Evolutionary conservation across 1,139 yeast species (phyloP).

Genomic region (Saccharomyces pastorianus): DNA sequence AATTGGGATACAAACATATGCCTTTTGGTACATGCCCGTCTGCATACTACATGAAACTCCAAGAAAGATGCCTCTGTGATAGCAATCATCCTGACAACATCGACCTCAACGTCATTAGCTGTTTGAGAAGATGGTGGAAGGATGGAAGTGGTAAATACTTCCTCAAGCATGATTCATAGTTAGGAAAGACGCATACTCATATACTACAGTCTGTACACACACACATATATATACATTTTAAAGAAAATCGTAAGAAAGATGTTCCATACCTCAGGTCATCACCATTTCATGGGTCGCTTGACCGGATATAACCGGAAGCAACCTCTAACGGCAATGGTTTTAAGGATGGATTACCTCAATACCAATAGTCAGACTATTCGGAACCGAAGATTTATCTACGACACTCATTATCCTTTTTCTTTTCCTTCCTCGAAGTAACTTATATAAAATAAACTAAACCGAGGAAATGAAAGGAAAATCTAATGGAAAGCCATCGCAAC

Average conservation of each 20-base stretch:
- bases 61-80: conserved; percentile 66
- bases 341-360: conserved; percentile 43
- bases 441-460: not conserved
- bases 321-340: conserved; percentile 95
- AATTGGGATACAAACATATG: conserved; percentile 75
- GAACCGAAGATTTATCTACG: conserved; percentile 7
- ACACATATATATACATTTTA: not conserved
- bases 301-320: conserved; percentile 38
- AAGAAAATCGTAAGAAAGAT: conserved; percentile 24
- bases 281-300: conserved; percentile 76
- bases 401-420: not conserved
- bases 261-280: conserved; percentile 88
- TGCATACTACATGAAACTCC: conserved; percentile 40
- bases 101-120: conserved; percentile 58
- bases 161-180: conserved; percentile 14
- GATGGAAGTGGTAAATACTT: conserved; percentile 45
- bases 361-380: conserved; percentile 1
- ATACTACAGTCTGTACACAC: not conserved
- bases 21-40: conserved; percentile 83
- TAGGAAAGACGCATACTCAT: not conserved
- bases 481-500: not conserved
- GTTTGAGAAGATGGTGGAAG: conserved; percentile 83
- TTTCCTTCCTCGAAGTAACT: not conserved
- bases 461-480: not conserved
- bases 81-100: conserved; percentile 41